Conservation (phyloP, 768 basidiomycete genomes). For the Kwoniella heveanensis region DNA sequence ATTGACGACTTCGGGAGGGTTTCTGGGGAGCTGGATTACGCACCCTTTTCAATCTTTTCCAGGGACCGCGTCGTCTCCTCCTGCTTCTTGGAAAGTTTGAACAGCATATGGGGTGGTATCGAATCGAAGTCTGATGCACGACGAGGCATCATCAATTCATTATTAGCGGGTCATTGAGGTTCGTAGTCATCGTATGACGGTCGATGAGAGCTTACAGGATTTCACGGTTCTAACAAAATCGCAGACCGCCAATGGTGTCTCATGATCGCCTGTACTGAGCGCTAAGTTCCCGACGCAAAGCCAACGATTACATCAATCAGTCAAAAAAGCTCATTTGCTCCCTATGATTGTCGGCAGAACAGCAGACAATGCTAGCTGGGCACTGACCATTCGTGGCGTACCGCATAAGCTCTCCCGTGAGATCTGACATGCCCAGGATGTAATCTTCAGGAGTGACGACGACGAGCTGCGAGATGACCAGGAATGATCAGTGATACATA, state of each 20-base stretch:
- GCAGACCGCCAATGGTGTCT: constrained; percentile 52
- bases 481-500: neutral
- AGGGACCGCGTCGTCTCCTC: constrained; percentile 81
- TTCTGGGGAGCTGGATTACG: too few species aligned
- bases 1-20: too few species aligned
- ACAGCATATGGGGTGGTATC: constrained; percentile 60
- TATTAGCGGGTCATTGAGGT: too few species aligned
- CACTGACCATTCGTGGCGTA: constrained; percentile 76
- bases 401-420: constrained; percentile 96
- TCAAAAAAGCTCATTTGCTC: too few species aligned
- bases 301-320: too few species aligned
- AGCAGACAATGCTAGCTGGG: neutral
- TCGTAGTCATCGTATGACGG: too few species aligned
- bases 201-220: neutral
- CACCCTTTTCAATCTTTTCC: constrained; percentile 92
- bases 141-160: too few species aligned
- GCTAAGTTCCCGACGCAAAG: too few species aligned
- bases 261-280: constrained; percentile 52
- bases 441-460: constrained; percentile 79
- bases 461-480: constrained; percentile 65
- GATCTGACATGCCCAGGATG: constrained; percentile 85
- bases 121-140: constrained; percentile 70
- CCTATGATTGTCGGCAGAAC: too few species aligned
- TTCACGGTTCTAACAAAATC: constrained; percentile 52
- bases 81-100: constrained; percentile 77